Percentiles rank a stretch among this genome's conserved stretches.
These are phyloP conservation scores for Globisporangium echinulatum DNA, from an alignment of 352 stramenopile genomes.

Conservation along the genomic window DNA sequence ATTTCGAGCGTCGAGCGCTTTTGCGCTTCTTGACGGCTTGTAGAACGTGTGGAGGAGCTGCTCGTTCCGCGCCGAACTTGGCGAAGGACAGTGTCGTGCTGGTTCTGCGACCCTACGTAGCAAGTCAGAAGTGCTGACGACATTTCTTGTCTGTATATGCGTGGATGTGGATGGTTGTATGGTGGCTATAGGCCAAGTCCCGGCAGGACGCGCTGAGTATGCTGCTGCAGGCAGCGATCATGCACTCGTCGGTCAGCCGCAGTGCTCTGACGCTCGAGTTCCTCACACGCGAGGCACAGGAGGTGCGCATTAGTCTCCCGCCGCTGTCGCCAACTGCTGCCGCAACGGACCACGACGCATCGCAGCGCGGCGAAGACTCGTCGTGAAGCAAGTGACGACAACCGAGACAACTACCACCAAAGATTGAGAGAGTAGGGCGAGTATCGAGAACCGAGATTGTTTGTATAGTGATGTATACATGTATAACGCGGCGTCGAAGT, in stretches of 20 bases:
- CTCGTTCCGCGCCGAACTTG: too few species aligned
- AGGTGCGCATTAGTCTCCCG: constrained; percentile 78
- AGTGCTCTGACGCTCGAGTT: constrained; percentile 71
- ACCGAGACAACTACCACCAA: too few species aligned
- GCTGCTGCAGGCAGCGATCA: constrained; percentile 75
- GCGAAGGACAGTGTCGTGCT: too few species aligned
- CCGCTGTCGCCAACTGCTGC: constrained; percentile 48
- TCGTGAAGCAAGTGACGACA: constrained; percentile 14
- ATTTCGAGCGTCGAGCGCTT: background rate
- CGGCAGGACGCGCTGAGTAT: constrained; percentile 74
- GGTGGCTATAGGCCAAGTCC: constrained; percentile 33
- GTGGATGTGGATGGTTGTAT: background rate
- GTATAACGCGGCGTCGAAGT: too few species aligned
- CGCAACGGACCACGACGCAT: constrained; percentile 12
- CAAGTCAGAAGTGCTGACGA: too few species aligned
- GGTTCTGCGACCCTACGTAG: too few species aligned
- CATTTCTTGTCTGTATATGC: background rate
- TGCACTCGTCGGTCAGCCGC: constrained; percentile 75
- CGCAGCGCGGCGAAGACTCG: constrained; percentile 34
- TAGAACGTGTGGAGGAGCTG: too few species aligned
- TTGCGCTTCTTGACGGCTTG: too few species aligned
- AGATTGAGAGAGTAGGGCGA: too few species aligned
- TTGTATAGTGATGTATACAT: too few species aligned
- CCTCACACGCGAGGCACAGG: constrained; percentile 59
- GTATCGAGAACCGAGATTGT: too few species aligned